Base-by-base conservation (phyloP, 2,329 filamentous ascomycete genomes). In the Scopulariopsis brevicaulis region DNA sequence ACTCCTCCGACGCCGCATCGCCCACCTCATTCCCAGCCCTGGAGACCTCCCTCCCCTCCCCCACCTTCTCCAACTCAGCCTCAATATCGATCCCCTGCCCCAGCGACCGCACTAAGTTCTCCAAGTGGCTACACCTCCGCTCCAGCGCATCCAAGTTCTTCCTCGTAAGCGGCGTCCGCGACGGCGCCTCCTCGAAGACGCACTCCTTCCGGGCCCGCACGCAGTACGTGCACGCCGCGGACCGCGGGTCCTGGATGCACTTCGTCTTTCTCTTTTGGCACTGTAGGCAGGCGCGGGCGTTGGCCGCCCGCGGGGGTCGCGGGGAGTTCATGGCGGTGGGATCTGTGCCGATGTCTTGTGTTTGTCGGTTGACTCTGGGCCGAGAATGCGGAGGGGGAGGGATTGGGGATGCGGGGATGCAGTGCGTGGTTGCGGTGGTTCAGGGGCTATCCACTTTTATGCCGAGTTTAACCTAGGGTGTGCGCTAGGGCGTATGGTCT, bases 121-220 rank as follows among this genome's bases (percentile, higher is more conserved):
- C 62, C 20, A 70, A 63, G 50, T 66, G 63, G 22, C 60, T 56
- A 53, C 67, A 67, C 34, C 64, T 64, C 25, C 62, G 62, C 59
- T 72, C 67, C 2, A 65, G 66, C 15, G 64, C 64, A 57, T 71
- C 68, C 4, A 71, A 64, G 56, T 72, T 72, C 57, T 66, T 66
- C n/a, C 70, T 62, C 4, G 67, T 72, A 54, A 71, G 59, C 12
- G 69, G 64, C 28, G 70, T 70, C n/a, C 69, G 64, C n/a, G 64
- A 62, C 1, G 68, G 66, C 8, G 66, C 68, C n/a, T 63, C 63
- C 46, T 67, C 65, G 53, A 71, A 71, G 43, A 64, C 65, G 56
- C 69, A 71, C 4, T 61, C 61, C 54, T 69, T 70, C 24, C 66
- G 65, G 11, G 66, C 60, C 40, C 63, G 63, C 35, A 58, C 60